A percentile compares a stretch with the other conserved stretches of the same genome.
phyloP scores from a whole-genome alignment of 768 basidiomycete species.

The Boletus edulis region DNA sequence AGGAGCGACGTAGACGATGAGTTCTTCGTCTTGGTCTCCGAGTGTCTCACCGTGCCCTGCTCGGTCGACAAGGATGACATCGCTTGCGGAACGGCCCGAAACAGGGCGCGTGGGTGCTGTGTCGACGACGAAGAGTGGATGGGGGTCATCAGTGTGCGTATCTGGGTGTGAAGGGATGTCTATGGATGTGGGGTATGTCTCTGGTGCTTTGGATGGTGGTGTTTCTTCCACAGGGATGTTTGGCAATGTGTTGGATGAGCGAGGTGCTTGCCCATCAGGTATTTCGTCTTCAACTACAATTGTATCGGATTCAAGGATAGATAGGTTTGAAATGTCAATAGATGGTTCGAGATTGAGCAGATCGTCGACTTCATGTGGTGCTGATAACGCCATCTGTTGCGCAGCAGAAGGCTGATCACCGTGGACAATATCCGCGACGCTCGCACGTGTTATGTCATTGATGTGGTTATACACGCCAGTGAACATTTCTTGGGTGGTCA shows the following conservation, averaged over 20 bases:
- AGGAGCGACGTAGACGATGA: slow-evolving; percentile 77
- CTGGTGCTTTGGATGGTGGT: neutral
- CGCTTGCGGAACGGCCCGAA: slow-evolving; percentile 8
- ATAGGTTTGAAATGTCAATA: slow-evolving; percentile 8
- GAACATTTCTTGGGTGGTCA: slow-evolving; percentile 34
- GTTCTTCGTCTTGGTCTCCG: slow-evolving; percentile 38
- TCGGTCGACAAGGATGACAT: slow-evolving; percentile 24
- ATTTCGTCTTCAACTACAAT: neutral
- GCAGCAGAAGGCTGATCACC: neutral
- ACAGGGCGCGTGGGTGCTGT: slow-evolving; percentile 30
- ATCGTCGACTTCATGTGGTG: slow-evolving; percentile 1
- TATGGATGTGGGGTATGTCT: neutral
- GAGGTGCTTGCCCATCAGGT: too few relatives aligned
- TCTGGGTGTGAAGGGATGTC: neutral
- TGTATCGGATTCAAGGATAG: neutral
- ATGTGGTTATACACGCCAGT: slow-evolving; percentile 35
- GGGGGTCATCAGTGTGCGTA: neutral
- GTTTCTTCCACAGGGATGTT: neutral
- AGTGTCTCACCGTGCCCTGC: slow-evolving; percentile 10
- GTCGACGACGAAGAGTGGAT: slow-evolving; percentile 39
- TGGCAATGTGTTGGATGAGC: too few relatives aligned
- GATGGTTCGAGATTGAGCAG: slow-evolving; percentile 2
- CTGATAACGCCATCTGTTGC: neutral
- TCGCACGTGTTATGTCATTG: neutral
- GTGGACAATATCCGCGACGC: slow-evolving; percentile 1